A percentile compares a stretch with the other conserved stretches of the same genome.
Conservation (phyloP, 2,329 filamentous ascomycete species). For the Cadophora gregata region DNA sequence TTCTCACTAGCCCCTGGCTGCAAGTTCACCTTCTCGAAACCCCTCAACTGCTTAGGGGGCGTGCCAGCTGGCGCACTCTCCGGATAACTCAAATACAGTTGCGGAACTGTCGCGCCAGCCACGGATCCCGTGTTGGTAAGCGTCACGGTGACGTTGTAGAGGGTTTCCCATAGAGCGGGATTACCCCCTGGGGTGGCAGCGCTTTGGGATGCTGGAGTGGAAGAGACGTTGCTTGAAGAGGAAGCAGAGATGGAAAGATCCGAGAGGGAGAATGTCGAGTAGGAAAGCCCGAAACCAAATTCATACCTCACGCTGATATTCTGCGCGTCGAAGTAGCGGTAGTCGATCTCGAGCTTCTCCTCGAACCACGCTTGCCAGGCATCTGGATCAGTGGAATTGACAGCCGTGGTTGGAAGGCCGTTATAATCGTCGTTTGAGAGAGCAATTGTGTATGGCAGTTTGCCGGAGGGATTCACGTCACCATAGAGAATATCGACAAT, state of each 20-base stretch:
- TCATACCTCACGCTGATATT: constrained; percentile 45
- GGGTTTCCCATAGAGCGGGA: constrained; percentile 29
- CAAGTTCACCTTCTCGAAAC: constrained; percentile 67
- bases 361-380: constrained; percentile 56
- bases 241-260: constrained; percentile 49
- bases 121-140: constrained; percentile 68
- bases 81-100: constrained; percentile 57
- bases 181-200: constrained; percentile 32
- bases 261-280: constrained; percentile 77
- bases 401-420: constrained; percentile 56
- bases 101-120: constrained; percentile 67
- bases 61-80: constrained; percentile 40
- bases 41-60: constrained; percentile 59
- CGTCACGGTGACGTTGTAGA: constrained; percentile 60
- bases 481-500: constrained; percentile 80
- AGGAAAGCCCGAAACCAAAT: constrained; percentile 64
- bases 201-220: constrained; percentile 9
- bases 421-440: constrained; percentile 56
- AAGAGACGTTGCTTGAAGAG: constrained; percentile 15
- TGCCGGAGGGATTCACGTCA: constrained; percentile 74
- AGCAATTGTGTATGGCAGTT: constrained; percentile 63
- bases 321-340: constrained; percentile 53
- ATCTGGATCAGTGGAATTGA: constrained; percentile 73
- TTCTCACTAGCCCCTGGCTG: constrained; percentile 52
- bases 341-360: constrained; percentile 57